These are phyloP conservation scores for Vaccinium myrtillus DNA, from an alignment of 148 eudicot species.

Conservation along the genomic window DNA sequence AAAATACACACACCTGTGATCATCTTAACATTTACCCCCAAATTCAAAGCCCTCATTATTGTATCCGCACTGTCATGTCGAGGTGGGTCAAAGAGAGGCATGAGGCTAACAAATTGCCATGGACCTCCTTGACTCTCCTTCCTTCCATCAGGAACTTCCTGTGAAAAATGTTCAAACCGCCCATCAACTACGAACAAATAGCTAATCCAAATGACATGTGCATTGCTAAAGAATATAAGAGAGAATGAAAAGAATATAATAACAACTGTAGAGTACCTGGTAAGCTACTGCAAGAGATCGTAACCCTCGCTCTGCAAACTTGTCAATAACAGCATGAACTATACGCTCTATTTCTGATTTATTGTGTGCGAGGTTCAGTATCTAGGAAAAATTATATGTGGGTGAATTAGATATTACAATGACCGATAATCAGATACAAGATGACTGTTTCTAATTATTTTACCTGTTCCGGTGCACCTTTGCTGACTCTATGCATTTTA, in stretches of 20 bases:
- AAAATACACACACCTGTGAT: conserved; percentile 40
- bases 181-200: not conserved
- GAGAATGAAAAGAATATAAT: not conserved
- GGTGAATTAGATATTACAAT: not conserved
- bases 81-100: conserved; percentile 64
- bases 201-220: not conserved
- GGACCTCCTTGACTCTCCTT: conserved; percentile 51
- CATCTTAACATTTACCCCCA: conserved; percentile 63
- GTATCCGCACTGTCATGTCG: conserved; percentile 64
- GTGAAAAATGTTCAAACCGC: conserved; percentile 5
- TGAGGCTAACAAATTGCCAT: conserved; percentile 51
- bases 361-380: conserved; percentile 49
- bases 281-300: conserved; percentile 60
- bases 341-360: conserved; percentile 46
- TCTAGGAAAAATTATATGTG: conserved; percentile 23
- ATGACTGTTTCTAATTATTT: not conserved
- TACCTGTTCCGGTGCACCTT: conserved; percentile 58
- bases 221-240: not conserved
- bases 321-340: conserved; percentile 54
- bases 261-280: conserved; percentile 33
- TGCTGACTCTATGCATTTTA: conserved; percentile 51
- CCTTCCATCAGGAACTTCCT: conserved; percentile 53
- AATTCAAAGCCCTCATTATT: conserved; percentile 49
- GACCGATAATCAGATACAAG: not conserved
- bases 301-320: conserved; percentile 56